phyloP scores from a whole-genome alignment of 163 green algal species.

The Scenedesmus sp. region DNA sequence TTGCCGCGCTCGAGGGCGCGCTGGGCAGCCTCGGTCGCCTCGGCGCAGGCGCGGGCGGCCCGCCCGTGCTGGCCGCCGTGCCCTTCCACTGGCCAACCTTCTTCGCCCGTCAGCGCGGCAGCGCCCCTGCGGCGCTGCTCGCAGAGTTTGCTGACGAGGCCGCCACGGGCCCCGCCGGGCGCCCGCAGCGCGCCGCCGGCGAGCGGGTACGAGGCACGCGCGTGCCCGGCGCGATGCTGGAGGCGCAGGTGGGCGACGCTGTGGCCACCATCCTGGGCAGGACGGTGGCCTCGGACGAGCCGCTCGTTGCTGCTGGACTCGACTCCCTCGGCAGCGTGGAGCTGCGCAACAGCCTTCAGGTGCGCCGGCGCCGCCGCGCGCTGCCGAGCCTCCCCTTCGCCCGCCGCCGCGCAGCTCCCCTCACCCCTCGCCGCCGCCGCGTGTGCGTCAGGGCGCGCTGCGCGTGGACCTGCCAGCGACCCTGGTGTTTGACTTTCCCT shows the following conservation, averaged over 20 bases:
- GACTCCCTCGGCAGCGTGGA: slow-evolving; percentile 63
- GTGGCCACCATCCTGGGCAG: slow-evolving; percentile 51
- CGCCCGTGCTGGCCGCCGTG: slow-evolving; percentile 21
- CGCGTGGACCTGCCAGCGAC: slow-evolving; percentile 63
- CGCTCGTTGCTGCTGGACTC: slow-evolving; percentile 75
- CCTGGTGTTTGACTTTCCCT: slow-evolving; percentile 89
- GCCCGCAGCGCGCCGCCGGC: neutral
- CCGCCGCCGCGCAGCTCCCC: too few relatives aligned
- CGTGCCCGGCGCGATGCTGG: too few relatives aligned
- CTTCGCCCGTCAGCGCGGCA: neutral
- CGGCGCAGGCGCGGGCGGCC: too few relatives aligned
- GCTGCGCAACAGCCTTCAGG: slow-evolving; percentile 78
- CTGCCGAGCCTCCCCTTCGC: too few relatives aligned
- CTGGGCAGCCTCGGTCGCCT: neutral
- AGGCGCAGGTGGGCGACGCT: slow-evolving; percentile 44
- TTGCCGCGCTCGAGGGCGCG: slow-evolving; percentile 70
- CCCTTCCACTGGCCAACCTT: slow-evolving; percentile 37
- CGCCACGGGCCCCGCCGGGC: neutral
- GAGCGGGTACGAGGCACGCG: neutral
- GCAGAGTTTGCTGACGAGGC: slow-evolving; percentile 8
- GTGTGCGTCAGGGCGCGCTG: neutral
- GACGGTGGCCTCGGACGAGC: slow-evolving; percentile 51
- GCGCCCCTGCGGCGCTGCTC: neutral
- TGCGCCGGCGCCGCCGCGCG: neutral
- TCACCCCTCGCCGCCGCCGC: neutral